Percentiles rank a stretch among this genome's conserved stretches.
These are phyloP conservation scores for Nidula microcarpa DNA, from an alignment of 768 basidiomycete species.

Conservation along the genomic window DNA sequence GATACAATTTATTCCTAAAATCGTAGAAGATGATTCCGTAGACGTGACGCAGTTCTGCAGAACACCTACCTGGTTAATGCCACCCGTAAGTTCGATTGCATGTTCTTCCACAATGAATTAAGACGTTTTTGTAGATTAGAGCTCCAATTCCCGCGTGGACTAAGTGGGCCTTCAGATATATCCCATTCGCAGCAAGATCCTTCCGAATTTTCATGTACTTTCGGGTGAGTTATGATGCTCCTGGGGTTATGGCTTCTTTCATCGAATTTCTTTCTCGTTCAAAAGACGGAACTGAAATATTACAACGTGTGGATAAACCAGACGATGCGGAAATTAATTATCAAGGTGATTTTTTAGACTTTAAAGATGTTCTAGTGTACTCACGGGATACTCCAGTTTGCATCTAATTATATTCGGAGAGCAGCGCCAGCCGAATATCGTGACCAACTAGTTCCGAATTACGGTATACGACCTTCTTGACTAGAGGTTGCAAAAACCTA, in stretches of 20 bases:
- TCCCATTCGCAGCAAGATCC: background rate
- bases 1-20: background rate
- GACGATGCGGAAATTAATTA: too few species aligned
- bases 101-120: too few species aligned
- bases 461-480: too few species aligned
- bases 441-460: slow-evolving; percentile 14
- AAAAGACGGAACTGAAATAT: too few species aligned
- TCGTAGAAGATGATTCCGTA: slow-evolving; percentile 1
- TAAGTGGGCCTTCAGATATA: background rate
- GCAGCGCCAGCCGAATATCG: slow-evolving; percentile 35
- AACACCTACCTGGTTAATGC: slow-evolving; percentile 10
- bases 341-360: too few species aligned
- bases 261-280: too few species aligned
- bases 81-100: slow-evolving; percentile 1
- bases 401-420: too few species aligned
- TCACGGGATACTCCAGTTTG: too few species aligned
- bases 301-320: too few species aligned
- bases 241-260: too few species aligned
- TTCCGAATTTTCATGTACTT: background rate
- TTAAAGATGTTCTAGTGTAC: too few species aligned
- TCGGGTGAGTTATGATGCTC: background rate
- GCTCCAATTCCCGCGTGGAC: background rate
- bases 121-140: background rate
- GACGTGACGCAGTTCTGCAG: slow-evolving; percentile 9
- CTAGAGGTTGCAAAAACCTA: background rate